Base-by-base conservation (phyloP, 1,284 basidiomycete species). In the Cryptococcus sp. region DNA sequence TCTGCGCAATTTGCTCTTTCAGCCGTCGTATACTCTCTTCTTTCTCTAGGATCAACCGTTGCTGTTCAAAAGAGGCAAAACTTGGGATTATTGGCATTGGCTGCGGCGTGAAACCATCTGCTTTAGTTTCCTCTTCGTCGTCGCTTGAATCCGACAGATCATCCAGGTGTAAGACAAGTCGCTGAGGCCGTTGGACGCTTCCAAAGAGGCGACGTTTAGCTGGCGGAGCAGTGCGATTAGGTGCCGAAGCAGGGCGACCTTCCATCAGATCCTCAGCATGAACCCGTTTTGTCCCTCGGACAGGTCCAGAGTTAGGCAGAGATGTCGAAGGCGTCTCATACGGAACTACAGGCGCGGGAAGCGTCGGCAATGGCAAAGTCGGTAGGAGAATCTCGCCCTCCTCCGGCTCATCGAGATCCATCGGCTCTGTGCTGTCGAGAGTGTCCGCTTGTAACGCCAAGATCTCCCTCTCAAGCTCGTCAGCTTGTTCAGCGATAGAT, bases 221-320 rank as follows among this genome's bases (percentile, higher is more conserved):
- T 23, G 62, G 54, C 1, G 52, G 56, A 1, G 53, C 39, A 5
- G 48, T 40, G 17, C 58, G 61, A 50, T 47, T 41, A 19, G 64
- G 46, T 26, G 64, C 22, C 16, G 68, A 65, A 19, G 52, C 57
- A 0, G 69, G 55, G 49, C 62, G 60, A 20, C 59, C 61, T 16
- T 77, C 73, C 53, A 69, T 68, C 43, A 74, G 43, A 50, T 77
- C 75, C 52, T 75, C 75, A 1, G 75, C 75, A 16, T 58, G 64
- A 3, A 67, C 63, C 23, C 75, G 64, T 50, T 73, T 75, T 16
- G 61, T 53, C 2, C 72, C 70, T 39, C 71, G 61, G 4, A 64
- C 44, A 26, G 60, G 50, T 3, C 34, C 23, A 13, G 45, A 13
- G 29, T 40, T 19, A 11, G 57, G 55, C 6, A 56, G 25, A 16